Base-by-base conservation (phyloP, 164 flowering plant species). In the Platanus orientalis region DNA sequence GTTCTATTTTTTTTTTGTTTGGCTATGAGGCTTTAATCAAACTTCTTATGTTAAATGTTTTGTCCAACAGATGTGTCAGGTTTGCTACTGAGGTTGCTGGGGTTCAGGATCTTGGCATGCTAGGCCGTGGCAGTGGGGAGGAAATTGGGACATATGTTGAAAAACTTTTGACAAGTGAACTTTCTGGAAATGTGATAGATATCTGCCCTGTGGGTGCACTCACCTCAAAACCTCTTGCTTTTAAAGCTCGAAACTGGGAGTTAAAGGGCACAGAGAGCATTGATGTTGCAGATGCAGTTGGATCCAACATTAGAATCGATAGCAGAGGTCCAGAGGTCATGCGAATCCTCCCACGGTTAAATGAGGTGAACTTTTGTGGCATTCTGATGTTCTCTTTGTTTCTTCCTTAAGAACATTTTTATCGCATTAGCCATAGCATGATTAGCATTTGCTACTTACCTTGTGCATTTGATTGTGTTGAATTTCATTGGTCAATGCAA, bases 71-170 rank as follows among this genome's bases (percentile, higher is more conserved):
- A 79, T 95, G 99, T 80, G 99, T 95, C 24, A 87, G 99, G 70
- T 92, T 95, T 87, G 99, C 99, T 42, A 71, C 88, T 68, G 99
- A 95, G 79, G 70, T 95, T 69, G 99, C 98, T 63, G 99, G 99
- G 1, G 96, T 88, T 70, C 84, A 92, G 73, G 98, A 95, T 77
- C 99, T 95, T 81, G 99, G 99, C 67, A 90, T 95, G 87, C 70
- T 95, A 74, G 99, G 98, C 26, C 96, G 99, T 78, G 99, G 98
- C 34, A 95, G 98, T 74, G 99, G 99, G 63, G 99, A 95, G 75
- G 99, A 95, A 79, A 95, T 92, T 73, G 99, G 99, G 34, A 95
- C 99, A 48, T 95, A 95, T 71, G 98, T 95, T 20, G 99, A 90
- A 78, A 88, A 84, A 61, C 89, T 92, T 34, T 92, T 95, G 98